Evolutionary conservation across 169 alveolate species (phyloP).

Genomic region (Plasmodium berghei): DNA sequence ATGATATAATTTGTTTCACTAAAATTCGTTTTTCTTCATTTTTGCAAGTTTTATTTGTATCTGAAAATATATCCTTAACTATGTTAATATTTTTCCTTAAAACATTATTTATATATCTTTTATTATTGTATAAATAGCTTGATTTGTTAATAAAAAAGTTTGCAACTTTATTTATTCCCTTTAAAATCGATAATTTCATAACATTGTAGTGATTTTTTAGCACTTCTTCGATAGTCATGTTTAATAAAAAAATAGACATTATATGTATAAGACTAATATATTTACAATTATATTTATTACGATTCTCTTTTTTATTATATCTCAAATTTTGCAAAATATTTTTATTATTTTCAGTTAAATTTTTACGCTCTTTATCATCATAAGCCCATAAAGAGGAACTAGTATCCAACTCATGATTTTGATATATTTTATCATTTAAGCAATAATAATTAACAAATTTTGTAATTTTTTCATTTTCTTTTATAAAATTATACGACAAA

Average conservation of each 20-base stretch:
- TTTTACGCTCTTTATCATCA: neutral
- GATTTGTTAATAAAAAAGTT: constrained; percentile 52
- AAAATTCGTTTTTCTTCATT: constrained; percentile 2
- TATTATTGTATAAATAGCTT: constrained; percentile 14
- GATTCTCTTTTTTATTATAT: constrained; percentile 6
- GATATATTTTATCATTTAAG: neutral
- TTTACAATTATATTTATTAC: constrained; percentile 46
- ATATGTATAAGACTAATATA: constrained; percentile 40
- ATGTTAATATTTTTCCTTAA: constrained; percentile 11
- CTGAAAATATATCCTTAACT: constrained; percentile 15
- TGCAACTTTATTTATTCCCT: constrained; percentile 44
- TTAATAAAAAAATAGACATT: constrained; percentile 26
- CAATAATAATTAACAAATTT: constrained; percentile 3
- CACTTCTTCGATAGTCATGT: constrained; percentile 20
- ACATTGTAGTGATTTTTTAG: neutral
- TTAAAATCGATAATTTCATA: constrained; percentile 35
- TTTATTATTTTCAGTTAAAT: neutral
- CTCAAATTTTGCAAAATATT: neutral
- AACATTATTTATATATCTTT: constrained; percentile 28
- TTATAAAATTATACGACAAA: constrained; percentile 21
- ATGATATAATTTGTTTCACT: constrained; percentile 27
- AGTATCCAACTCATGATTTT: neutral
- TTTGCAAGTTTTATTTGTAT: neutral
- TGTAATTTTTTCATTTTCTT: constrained; percentile 14
- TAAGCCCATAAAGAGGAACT: neutral